These are phyloP conservation scores for Alternaria conjuncta DNA, from an alignment of 2,329 filamentous ascomycete genomes.

Conservation along the genomic window DNA sequence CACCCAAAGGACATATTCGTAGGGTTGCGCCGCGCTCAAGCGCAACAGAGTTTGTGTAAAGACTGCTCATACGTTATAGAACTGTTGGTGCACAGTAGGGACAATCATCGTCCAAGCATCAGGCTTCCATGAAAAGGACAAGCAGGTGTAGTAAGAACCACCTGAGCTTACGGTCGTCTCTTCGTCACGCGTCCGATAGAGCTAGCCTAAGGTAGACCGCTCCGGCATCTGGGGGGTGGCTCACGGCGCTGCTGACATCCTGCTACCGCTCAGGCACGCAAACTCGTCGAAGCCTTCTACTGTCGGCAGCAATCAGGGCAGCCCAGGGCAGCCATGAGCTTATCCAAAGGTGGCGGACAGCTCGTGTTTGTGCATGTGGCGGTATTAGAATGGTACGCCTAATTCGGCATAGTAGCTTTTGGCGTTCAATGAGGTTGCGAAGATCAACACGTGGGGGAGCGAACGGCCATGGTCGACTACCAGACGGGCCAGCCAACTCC, in stretches of 20 bases:
- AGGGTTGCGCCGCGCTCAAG: slow-evolving; percentile 35
- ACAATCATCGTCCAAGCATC: slow-evolving; percentile 22
- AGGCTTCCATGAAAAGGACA: slow-evolving; percentile 13
- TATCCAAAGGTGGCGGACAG: slow-evolving; percentile 1
- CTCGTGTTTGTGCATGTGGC: slow-evolving; percentile 23
- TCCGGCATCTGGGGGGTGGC: slow-evolving; percentile 17
- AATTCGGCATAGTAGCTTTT: slow-evolving; percentile 12
- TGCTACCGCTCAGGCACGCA: slow-evolving; percentile 12
- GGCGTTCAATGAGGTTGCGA: slow-evolving; percentile 27
- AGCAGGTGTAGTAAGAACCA: slow-evolving; percentile 15
- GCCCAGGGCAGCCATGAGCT: slow-evolving; percentile 1
- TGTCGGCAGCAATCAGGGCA: slow-evolving; percentile 7
- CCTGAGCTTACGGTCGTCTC: slow-evolving; percentile 14
- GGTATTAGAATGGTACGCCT: slow-evolving; percentile 4
- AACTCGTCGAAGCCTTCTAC: slow-evolving; percentile 9
- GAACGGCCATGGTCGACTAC: slow-evolving; percentile 16
- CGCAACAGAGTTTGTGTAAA: slow-evolving; percentile 23
- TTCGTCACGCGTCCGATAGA: slow-evolving; percentile 8
- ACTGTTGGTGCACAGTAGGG: slow-evolving; percentile 6
- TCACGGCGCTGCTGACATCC: slow-evolving; percentile 20
- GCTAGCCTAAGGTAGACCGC: slow-evolving; percentile 17
- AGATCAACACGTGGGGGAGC: slow-evolving; percentile 31
- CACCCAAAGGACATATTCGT: slow-evolving; percentile 40
- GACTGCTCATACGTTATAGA: slow-evolving; percentile 31
- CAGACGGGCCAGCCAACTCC: neutral